These are phyloP conservation scores for Petasospora rhodanensis DNA, from an alignment of 1,139 yeast genomes.

Conservation along the genomic window DNA sequence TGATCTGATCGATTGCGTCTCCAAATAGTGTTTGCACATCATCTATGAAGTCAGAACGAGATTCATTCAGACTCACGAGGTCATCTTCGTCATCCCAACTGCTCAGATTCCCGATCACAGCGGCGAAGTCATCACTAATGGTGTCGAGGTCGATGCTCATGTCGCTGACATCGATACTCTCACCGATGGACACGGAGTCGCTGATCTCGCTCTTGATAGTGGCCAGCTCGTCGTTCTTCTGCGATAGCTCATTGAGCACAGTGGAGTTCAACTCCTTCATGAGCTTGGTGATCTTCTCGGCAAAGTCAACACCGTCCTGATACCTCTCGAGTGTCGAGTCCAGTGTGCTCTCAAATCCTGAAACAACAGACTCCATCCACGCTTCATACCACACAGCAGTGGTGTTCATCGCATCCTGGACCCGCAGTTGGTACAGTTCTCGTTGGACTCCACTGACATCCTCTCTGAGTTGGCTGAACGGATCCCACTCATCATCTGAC, in stretches of 20 bases:
- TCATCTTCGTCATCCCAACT: background rate
- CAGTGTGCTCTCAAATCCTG: conserved; percentile 2
- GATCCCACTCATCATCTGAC: background rate
- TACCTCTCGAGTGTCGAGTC: conserved; percentile 2
- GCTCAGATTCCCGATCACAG: background rate
- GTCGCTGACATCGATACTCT: conserved; percentile 7
- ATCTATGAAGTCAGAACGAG: conserved; percentile 3
- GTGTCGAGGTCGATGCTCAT: conserved; percentile 8
- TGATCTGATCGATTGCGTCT: too few relatives aligned
- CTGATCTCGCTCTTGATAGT: conserved; percentile 3
- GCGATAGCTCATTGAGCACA: conserved; percentile 1
- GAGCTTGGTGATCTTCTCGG: background rate
- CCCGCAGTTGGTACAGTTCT: background rate
- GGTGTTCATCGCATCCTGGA: too few relatives aligned
- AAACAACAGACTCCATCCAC: conserved; percentile 5
- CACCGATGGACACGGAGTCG: conserved; percentile 13
- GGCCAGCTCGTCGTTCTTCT: conserved; percentile 1
- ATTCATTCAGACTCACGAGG: too few relatives aligned
- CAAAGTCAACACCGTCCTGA: background rate
- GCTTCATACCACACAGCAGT: background rate
- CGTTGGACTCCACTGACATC: background rate
- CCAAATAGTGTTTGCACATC: conserved; percentile 5
- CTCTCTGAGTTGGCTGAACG: background rate
- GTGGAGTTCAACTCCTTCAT: conserved; percentile 4
- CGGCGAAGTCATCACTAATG: conserved; percentile 2